These are phyloP conservation scores for Rhizopogon vesiculosus DNA, from an alignment of 768 basidiomycete genomes.

Conservation along the genomic window DNA sequence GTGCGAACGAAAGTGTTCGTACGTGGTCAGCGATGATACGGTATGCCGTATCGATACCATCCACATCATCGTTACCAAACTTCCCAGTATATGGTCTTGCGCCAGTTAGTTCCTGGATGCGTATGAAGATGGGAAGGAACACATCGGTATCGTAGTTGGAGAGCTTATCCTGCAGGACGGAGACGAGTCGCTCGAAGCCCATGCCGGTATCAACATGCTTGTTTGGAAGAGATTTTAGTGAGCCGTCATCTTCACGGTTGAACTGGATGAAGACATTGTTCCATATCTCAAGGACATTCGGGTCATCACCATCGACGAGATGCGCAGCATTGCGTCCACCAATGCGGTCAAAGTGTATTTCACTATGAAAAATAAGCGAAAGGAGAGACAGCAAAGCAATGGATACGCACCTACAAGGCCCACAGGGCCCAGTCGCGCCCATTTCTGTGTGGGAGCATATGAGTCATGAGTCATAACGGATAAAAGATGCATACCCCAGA, in stretches of 20 bases:
- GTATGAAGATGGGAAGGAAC: constrained; percentile 83
- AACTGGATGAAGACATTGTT: constrained; percentile 99
- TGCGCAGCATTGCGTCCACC: constrained; percentile 94
- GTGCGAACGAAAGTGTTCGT: constrained; percentile 89
- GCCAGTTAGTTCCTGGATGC: constrained; percentile 84
- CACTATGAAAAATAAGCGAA: constrained; percentile 41
- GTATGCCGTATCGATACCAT: constrained; percentile 97
- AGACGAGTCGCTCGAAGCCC: constrained; percentile 98
- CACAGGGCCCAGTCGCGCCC: constrained; percentile 97
- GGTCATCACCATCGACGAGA: constrained; percentile 95
- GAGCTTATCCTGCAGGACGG: constrained; percentile 81
- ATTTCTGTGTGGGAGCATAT: constrained; percentile 61
- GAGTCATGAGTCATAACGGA: neutral
- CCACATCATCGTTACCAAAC: constrained; percentile 90
- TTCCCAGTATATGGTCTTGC: constrained; percentile 85
- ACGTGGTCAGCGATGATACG: constrained; percentile 97
- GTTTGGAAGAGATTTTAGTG: constrained; percentile 73
- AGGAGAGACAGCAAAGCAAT: neutral
- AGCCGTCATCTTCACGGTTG: constrained; percentile 89
- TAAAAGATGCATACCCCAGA: constrained; percentile 76
- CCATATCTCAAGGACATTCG: constrained; percentile 97
- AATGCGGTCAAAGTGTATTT: constrained; percentile 95
- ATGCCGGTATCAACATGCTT: constrained; percentile 99
- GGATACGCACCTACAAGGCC: constrained; percentile 75
- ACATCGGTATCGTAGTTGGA: constrained; percentile 99